Evolutionary conservation across 2,329 filamentous ascomycete genomes (phyloP).

Genomic region (Fusarium graminum): DNA sequence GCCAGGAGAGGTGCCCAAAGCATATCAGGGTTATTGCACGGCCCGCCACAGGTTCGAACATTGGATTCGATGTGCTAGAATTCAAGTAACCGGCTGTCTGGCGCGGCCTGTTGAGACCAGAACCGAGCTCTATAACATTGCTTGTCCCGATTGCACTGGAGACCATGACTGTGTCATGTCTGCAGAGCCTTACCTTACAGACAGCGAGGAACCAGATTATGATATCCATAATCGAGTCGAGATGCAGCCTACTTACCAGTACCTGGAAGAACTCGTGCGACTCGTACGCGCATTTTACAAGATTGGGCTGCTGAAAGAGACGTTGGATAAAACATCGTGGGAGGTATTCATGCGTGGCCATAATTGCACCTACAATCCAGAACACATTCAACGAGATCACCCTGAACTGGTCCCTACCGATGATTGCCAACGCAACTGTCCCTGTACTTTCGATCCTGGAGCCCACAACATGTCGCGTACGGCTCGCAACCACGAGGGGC

Average conservation of each 20-base stretch:
- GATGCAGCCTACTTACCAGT: neutral
- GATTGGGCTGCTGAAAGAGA: neutral
- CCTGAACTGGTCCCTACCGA: neutral
- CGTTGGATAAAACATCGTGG: neutral
- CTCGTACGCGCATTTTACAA: slow-evolving; percentile 5
- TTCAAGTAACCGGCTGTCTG: neutral
- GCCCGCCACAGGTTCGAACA: slow-evolving; percentile 22
- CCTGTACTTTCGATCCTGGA: slow-evolving; percentile 8
- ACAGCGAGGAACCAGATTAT: neutral
- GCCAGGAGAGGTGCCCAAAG: neutral
- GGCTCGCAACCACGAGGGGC: slow-evolving; percentile 21
- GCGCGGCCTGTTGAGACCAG: slow-evolving; percentile 12
- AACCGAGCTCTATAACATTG: slow-evolving; percentile 25
- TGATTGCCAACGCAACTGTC: slow-evolving; percentile 12
- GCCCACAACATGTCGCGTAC: slow-evolving; percentile 32
- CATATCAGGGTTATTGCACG: slow-evolving; percentile 13
- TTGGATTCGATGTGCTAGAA: slow-evolving; percentile 37
- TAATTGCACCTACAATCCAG: slow-evolving; percentile 14
- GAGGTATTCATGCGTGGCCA: neutral
- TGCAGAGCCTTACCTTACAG: neutral
- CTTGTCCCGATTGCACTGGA: slow-evolving; percentile 30
- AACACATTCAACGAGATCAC: slow-evolving; percentile 12
- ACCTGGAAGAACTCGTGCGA: neutral
- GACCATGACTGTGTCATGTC: slow-evolving; percentile 27
- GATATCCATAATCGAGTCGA: neutral